phyloP scores from a whole-genome alignment of 306 rosid species.

The Castanopsis chinensis region DNA sequence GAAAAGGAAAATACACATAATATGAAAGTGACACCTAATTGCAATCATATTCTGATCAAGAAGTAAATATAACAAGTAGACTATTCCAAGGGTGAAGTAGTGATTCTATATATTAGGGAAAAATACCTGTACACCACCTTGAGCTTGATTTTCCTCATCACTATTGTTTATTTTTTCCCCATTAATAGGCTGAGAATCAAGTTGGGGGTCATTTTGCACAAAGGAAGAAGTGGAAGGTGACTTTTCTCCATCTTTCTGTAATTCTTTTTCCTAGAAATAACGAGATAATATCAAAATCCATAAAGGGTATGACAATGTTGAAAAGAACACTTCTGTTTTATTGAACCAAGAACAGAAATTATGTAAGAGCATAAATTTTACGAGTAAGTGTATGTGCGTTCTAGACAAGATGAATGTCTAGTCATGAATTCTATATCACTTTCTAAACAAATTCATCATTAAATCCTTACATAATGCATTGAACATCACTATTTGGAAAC shows the following conservation, averaged over 20 bases:
- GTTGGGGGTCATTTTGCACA: slow-evolving; percentile 34
- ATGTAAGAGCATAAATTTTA: not conserved
- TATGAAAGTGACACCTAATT: not conserved
- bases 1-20: not conserved
- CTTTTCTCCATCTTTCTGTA: slow-evolving; percentile 37
- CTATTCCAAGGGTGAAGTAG: not conserved
- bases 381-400: no score
- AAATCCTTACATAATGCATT: not conserved
- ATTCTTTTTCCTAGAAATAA: slow-evolving; percentile 53
- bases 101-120: not conserved
- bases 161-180: slow-evolving; percentile 41
- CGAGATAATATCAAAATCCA: slow-evolving; percentile 21
- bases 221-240: slow-evolving; percentile 42
- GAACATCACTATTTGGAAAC: not conserved
- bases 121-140: slow-evolving; percentile 49
- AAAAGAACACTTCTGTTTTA: not conserved
- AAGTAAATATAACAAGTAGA: not conserved
- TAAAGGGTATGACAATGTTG: not conserved
- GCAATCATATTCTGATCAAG: not conserved
- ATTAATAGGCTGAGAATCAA: slow-evolving; percentile 33
- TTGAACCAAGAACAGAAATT: not conserved
- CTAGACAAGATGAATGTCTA: no score
- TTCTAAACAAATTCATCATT: not conserved
- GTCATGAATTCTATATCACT: not conserved
- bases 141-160: slow-evolving; percentile 50